phyloP scores from a whole-genome alignment of 352 stramenopile species.

The Aphanomyces stellatus region DNA sequence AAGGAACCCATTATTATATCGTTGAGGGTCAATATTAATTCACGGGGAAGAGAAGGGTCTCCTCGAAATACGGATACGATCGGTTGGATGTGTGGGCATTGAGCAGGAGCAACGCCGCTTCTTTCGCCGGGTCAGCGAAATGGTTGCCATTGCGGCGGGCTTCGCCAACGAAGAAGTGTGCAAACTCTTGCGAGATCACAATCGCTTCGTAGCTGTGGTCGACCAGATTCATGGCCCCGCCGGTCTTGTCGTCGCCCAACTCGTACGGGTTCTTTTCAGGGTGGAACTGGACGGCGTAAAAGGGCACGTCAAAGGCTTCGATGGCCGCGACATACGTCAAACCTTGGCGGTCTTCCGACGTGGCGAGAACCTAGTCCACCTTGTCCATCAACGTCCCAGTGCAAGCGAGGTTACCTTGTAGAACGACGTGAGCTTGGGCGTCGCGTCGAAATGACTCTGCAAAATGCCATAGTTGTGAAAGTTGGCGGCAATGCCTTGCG shows the following conservation, averaged over 20 bases:
- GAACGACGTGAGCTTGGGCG: slow-evolving; percentile 39
- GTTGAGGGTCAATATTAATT: neutral
- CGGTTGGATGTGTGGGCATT: neutral
- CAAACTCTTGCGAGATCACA: slow-evolving; percentile 42
- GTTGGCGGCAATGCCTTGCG: slow-evolving; percentile 63
- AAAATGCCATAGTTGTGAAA: slow-evolving; percentile 65
- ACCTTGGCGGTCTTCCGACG: slow-evolving; percentile 56
- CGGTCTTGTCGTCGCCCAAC: slow-evolving; percentile 54
- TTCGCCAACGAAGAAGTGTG: slow-evolving; percentile 68
- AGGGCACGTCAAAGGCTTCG: slow-evolving; percentile 72
- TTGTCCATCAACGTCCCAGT: neutral
- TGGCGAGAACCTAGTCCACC: slow-evolving; percentile 26
- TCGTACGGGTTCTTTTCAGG: slow-evolving; percentile 91
- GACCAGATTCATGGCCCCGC: slow-evolving; percentile 68
- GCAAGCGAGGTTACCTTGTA: slow-evolving; percentile 32
- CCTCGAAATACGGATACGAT: slow-evolving; percentile 5
- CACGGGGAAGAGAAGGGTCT: neutral
- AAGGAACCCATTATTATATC: no score
- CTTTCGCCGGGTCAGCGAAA: slow-evolving; percentile 43
- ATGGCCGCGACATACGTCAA: slow-evolving; percentile 81
- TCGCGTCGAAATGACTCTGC: slow-evolving; percentile 36
- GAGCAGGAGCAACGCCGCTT: slow-evolving; percentile 31
- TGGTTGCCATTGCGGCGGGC: slow-evolving; percentile 50
- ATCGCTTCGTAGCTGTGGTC: slow-evolving; percentile 65
- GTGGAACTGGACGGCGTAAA: slow-evolving; percentile 89